phyloP scores from a whole-genome alignment of 2,329 filamentous ascomycete species.

The Nothophaeocryptopus gaeumannii region DNA sequence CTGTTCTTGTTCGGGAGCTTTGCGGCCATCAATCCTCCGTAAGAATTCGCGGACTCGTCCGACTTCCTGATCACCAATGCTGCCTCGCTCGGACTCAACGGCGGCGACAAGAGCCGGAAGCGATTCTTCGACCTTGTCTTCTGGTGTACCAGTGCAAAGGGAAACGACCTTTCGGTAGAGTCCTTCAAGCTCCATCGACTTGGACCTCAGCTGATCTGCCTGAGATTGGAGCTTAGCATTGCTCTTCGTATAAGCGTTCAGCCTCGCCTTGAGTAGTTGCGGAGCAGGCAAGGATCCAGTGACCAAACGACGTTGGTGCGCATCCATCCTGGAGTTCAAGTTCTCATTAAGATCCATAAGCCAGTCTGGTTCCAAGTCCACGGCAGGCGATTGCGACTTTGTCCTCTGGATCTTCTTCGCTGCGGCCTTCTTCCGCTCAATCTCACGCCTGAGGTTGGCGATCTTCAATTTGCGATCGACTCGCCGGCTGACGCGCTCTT shows the following conservation, averaged over 20 bases:
- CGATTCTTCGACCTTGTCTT: conserved; percentile 74
- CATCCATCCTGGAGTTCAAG: conserved; percentile 11
- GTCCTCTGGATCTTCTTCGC: conserved; percentile 48
- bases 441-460: conserved; percentile 76
- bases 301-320: conserved; percentile 21
- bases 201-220: conserved; percentile 69
- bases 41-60: conserved; percentile 75
- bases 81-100: conserved; percentile 73
- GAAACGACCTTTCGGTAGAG: conserved; percentile 87
- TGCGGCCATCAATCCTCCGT: conserved; percentile 62
- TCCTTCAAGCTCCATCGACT: conserved; percentile 78
- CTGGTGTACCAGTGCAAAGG: conserved; percentile 76
- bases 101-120: conserved; percentile 78
- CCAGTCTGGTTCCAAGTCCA: conserved; percentile 35
- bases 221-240: conserved; percentile 64
- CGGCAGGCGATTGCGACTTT: conserved; percentile 28
- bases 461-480: conserved; percentile 68
- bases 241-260: conserved; percentile 75
- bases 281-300: conserved; percentile 28
- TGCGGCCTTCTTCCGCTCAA: conserved; percentile 20
- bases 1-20: conserved; percentile 6
- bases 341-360: conserved; percentile 34
- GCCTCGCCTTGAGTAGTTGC: conserved; percentile 58
- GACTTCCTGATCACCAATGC: conserved; percentile 54
- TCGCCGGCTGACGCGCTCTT: conserved; percentile 61